Evolutionary conservation across 2,329 filamentous ascomycete species (phyloP), one percentile per base, ranked within the genome.

Genomic region (Ambrosiella cleistominuta): DNA sequence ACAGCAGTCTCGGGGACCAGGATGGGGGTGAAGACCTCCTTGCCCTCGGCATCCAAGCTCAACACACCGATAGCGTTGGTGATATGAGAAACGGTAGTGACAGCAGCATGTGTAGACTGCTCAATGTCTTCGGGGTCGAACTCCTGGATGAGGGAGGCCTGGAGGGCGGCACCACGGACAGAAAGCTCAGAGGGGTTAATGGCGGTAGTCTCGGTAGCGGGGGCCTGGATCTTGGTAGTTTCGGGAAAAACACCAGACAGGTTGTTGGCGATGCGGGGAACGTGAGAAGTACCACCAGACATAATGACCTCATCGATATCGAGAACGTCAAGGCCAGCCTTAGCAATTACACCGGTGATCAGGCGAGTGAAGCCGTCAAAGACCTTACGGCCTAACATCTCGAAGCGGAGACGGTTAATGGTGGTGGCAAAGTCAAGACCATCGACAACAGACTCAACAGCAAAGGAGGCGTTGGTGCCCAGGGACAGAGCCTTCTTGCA

Each of bases 291-390:
- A 66, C 93, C 93, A 64, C 93, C 93, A 53, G 87, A 86, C 65
- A 97, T 82, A 69, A 98, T 88, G 64, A 97, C 86, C 76, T 96
- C 89, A 68, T 95, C 86, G 60, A 98, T 81, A 69, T 98, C 91
- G 62, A 97, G 81, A 58, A 94, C 80, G 68, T 97, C 91, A 52
- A 98, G 79, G 42, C 83, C 85, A 52, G 93, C 93, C 79, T 97
- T 97, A 76, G 90, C 85, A 63, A 98, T 79, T 57, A 82, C 89
- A 64, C 85, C 79, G 70, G 90, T 82, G 60, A 96, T 84, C 59
- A 97, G 76, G 63, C 86, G 81, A 69, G 85, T 89, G 75, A 98
- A 90, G 63, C 88, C 86, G 63, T 84, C 82, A 65, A 97, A 91
- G 59, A 93, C 81, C 75, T 94, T 91, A 70, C 83, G 81, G 57